Percentiles rank a stretch among this genome's conserved stretches.
Evolutionary conservation across 768 basidiomycete genomes (phyloP).

Genomic region (Botryobasidium botryosum): DNA sequence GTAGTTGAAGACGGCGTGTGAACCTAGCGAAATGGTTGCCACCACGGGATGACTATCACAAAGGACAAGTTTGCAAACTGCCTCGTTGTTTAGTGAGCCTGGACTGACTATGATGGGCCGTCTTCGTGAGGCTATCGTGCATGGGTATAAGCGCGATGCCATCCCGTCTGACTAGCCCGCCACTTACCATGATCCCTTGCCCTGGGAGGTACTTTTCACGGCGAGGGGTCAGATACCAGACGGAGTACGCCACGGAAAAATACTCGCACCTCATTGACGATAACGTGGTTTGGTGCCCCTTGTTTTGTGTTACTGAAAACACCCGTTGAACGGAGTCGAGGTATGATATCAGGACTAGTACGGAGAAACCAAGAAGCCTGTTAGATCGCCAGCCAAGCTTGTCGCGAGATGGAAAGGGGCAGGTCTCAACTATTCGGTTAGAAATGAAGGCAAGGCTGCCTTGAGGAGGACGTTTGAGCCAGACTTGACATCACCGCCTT

Average conservation of each 20-base stretch:
- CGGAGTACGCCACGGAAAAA: constrained; percentile 11
- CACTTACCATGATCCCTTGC: constrained; percentile 78
- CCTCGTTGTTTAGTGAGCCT: too few relatives aligned
- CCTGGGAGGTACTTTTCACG: constrained; percentile 56
- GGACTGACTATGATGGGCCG: constrained; percentile 80
- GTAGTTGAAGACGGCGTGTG: constrained; percentile 71
- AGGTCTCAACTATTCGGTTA: constrained; percentile 42
- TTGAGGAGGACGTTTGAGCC: constrained; percentile 47
- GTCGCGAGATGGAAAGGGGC: constrained; percentile 1
- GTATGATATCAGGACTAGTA: constrained; percentile 60
- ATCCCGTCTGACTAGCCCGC: not conserved
- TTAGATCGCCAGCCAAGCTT: constrained; percentile 4
- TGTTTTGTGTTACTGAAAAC: constrained; percentile 49
- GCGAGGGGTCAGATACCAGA: not conserved
- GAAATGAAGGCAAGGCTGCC: constrained; percentile 52
- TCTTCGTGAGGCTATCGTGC: constrained; percentile 70
- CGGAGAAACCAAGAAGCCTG: constrained; percentile 5
- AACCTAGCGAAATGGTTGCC: constrained; percentile 76
- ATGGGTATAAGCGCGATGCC: not conserved
- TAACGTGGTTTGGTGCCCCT: constrained; percentile 67
- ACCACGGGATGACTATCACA: constrained; percentile 72
- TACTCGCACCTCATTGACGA: constrained; percentile 58
- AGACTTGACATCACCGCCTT: constrained; percentile 58
- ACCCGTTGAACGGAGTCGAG: constrained; percentile 46
- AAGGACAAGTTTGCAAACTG: too few relatives aligned